Evolutionary conservation across 1,284 basidiomycete species (phyloP), one percentile per base, ranked within the genome.

Genomic region (Marasmius oreades): DNA sequence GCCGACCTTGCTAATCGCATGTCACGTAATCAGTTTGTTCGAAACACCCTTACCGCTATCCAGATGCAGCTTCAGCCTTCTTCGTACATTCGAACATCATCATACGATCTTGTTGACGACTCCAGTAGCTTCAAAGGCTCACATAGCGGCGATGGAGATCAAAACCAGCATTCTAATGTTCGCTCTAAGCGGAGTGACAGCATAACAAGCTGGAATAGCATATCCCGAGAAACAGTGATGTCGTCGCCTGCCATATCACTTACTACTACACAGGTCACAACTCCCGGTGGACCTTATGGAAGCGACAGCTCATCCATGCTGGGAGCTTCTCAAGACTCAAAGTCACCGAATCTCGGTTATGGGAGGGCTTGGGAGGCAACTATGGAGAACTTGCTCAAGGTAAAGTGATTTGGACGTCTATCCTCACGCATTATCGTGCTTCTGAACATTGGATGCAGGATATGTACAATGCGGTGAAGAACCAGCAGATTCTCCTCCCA

Each of bases 11-110:
- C 83, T 4, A 86, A 82, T 23, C 87, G 93, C 61, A 99, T 99
- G 97, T 95, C 94, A 4, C 81, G 91, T n/a, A 81, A 69, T 52
- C 94, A 99, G 66, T 99, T 99, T 69, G 86, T 98, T 2, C 83
- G 87, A 43, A 98, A 99, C 71, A 96, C 95, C 0, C 80, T 98
- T 69, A 76, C 84, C 3, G 90, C 93, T 0, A 90, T 98, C 58
- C 89, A 87, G 63, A 84, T 80, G 69, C 89, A 92, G 62, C 67
- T 87, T 34, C 81, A 85, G 57, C 80, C 86, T 2, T 72, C 72
- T 44, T 73, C 74, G 33, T 66, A 74, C 8, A 68, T 72, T 8
- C 70, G 73, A 45, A 79, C 84, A 5, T 84, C 84, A 14, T 79
- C 82, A 8, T 89, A 92, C 60, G 72, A 88, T 5, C 78, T 82